A percentile compares a stretch with the other conserved stretches of the same genome.
These are phyloP conservation scores for Apiosordaria backusii DNA, from an alignment of 495 filamentous ascomycete species.

Conservation along the genomic window DNA sequence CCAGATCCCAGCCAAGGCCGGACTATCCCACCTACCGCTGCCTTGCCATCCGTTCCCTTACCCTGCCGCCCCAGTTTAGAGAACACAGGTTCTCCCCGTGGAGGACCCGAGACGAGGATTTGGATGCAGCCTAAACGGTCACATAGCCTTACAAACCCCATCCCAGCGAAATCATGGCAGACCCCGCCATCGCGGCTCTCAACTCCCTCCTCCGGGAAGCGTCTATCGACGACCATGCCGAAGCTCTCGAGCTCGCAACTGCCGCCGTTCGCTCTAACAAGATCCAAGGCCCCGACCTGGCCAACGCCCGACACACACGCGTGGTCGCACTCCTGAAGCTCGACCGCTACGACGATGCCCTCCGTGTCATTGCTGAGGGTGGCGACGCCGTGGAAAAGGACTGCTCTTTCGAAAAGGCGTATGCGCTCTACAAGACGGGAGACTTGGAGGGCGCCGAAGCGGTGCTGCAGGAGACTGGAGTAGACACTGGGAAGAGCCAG, in stretches of 20 bases:
- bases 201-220: conserved; percentile 47
- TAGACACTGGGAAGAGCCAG: conserved; percentile 8
- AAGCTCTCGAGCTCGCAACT: conserved; percentile 45
- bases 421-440: conserved; percentile 87
- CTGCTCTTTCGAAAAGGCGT: conserved; percentile 77
- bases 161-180: conserved; percentile 33
- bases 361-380: conserved; percentile 69
- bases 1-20: conserved; percentile 2
- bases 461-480: conserved; percentile 46
- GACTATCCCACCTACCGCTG: background rate
- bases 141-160: conserved; percentile 7
- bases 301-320: conserved; percentile 65
- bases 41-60: conserved; percentile 7
- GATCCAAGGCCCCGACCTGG: conserved; percentile 51
- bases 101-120: conserved; percentile 17
- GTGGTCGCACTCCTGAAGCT: conserved; percentile 86
- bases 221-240: conserved; percentile 46
- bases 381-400: conserved; percentile 62
- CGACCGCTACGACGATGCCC: conserved; percentile 87
- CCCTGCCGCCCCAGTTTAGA: background rate
- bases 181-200: conserved; percentile 47
- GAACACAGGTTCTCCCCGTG: conserved; percentile 17
- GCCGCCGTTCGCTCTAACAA: conserved; percentile 70
- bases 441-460: conserved; percentile 67
- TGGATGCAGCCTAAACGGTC: conserved; percentile 17